These are phyloP conservation scores for Tetrapyrgos nigripes DNA, from an alignment of 1,284 basidiomycete species.

Conservation along the genomic window DNA sequence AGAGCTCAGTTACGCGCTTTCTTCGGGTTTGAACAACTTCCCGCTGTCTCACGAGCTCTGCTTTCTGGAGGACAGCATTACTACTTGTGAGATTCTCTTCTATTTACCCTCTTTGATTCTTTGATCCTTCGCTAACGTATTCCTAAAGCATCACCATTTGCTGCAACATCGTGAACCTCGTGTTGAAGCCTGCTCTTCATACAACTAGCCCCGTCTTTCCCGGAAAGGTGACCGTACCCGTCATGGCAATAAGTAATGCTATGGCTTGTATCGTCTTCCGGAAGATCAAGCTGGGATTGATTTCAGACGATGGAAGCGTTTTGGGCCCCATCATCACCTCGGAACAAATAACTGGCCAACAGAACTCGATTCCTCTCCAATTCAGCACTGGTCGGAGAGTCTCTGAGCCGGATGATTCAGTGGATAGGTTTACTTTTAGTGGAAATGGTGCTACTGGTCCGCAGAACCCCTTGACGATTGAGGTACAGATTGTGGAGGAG, in stretches of 20 bases:
- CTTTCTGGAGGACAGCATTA: constrained; percentile 3
- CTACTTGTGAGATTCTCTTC: not conserved
- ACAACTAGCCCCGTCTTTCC: not conserved
- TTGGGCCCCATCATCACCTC: not conserved
- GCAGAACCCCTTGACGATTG: not conserved
- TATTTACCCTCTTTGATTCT: not conserved
- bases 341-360: not conserved
- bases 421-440: not conserved
- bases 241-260: not conserved
- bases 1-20: not conserved
- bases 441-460: too few species aligned
- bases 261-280: constrained; percentile 7
- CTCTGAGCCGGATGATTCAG: too few species aligned
- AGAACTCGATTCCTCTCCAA: not conserved
- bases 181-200: not conserved
- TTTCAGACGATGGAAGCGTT: not conserved
- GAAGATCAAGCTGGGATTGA: constrained; percentile 3
- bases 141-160: not conserved
- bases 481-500: not conserved
- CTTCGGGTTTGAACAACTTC: not conserved
- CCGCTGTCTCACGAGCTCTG: not conserved
- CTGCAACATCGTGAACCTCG: not conserved
- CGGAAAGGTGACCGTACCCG: not conserved
- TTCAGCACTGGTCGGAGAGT: not conserved
- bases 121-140: not conserved